Percentiles rank a stretch among this genome's conserved stretches.
phyloP scores from a whole-genome alignment of 208 protist species.

The Kentomonas sorsogonicus region DNA sequence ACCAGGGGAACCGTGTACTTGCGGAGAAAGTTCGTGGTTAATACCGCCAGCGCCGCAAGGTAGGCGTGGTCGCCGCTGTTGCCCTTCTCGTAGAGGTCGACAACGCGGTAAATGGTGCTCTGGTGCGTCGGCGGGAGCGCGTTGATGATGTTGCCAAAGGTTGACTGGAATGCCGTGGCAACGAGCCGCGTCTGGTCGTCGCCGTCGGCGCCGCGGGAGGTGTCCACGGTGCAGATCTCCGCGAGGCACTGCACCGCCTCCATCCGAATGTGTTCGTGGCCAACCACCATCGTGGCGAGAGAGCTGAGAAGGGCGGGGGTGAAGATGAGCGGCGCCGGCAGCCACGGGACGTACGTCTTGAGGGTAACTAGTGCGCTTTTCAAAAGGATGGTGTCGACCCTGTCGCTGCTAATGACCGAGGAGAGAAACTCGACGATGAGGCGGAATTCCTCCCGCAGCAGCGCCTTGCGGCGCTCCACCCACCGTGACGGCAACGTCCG shows the following conservation, averaged over 20 bases:
- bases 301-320: slow-evolving; percentile 51
- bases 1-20: slow-evolving; percentile 89
- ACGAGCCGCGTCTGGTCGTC: slow-evolving; percentile 61
- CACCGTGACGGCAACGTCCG: slow-evolving; percentile 96
- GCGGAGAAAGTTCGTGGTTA: slow-evolving; percentile 93
- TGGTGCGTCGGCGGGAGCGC: slow-evolving; percentile 69
- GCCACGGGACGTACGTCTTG: slow-evolving; percentile 80
- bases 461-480: slow-evolving; percentile 94
- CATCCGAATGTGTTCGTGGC: slow-evolving; percentile 32
- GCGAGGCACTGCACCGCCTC: slow-evolving; percentile 61
- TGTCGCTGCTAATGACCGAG: slow-evolving; percentile 49
- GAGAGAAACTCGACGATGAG: slow-evolving; percentile 95
- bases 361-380: slow-evolving; percentile 71
- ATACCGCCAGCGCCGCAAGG: slow-evolving; percentile 84
- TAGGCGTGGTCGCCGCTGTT: slow-evolving; percentile 75
- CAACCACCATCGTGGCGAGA: slow-evolving; percentile 36
- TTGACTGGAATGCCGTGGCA: slow-evolving; percentile 52
- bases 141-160: slow-evolving; percentile 59
- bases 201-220: slow-evolving; percentile 32
- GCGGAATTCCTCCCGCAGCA: slow-evolving; percentile 93
- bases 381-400: slow-evolving; percentile 45
- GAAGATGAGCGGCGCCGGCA: slow-evolving; percentile 72
- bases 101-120: slow-evolving; percentile 45
- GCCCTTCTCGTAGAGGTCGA: slow-evolving; percentile 57
- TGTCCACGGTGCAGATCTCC: slow-evolving; percentile 51